Base-by-base conservation (phyloP, 495 filamentous ascomycete species). In the Penicillium maclennaniae region DNA sequence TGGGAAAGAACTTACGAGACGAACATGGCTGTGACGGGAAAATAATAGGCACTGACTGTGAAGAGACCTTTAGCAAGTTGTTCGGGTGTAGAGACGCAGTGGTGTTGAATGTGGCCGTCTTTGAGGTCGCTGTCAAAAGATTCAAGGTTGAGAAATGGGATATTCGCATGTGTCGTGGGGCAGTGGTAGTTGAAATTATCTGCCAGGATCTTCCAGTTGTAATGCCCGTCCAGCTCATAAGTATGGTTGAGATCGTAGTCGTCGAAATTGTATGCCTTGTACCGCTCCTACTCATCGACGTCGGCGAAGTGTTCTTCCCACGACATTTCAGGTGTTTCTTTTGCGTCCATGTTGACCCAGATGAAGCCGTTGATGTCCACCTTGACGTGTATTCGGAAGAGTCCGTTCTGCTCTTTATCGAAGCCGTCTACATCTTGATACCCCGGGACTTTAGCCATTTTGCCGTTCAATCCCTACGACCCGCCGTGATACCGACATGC, bases 111-210 rank as follows among this genome's bases (percentile, higher is more conserved):
- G 43, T 73, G 66, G 17, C 62, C 67, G 19, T 61, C 70, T 48
- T 71, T 70, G 17, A 69, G 60, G 15, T 73, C 66, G 19, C 77
- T 75, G 31, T 67, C 56, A 60, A 78, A 79, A 7, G 69, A 65
- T 6, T 69, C 64, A 15, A 79, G 68, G 42, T 80, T 68, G 39
- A 72, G 58, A 17, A 77, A 63, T 14, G 71, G 64, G 46, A 80
- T 76, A 45, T 73, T 69, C 6, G 77, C 69, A 44, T 80, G 77
- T 1, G 74, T 77, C 12, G 73, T 79, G 5, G 67, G 67, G 53
- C 77, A 82, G 61, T 80, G 79, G 48, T 82, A 88, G 56, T 80
- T 76, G 51, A 79, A 82, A 54, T 88, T 90, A 69, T 91, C 83
- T 0, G 87, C 62, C 12, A 78, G 55, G 39, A 71, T 71, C 66